phyloP scores from a whole-genome alignment of 805 yeast genomes.

The Saccharomyces eubayanus region DNA sequence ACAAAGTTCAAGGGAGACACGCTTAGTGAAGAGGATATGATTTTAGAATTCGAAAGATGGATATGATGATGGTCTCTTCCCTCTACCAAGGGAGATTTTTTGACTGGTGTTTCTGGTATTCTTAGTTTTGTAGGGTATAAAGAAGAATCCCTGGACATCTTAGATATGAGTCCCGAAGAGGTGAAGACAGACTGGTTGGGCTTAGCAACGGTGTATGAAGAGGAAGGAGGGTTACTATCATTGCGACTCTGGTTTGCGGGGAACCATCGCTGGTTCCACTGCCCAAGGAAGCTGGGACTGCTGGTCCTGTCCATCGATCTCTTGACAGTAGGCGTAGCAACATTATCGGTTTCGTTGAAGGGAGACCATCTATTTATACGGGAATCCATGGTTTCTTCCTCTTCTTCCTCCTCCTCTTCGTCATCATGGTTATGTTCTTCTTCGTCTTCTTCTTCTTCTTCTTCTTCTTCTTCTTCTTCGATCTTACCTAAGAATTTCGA shows the following conservation, averaged over 20 bases:
- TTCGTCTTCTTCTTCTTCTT: background rate
- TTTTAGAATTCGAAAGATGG: slow-evolving; percentile 4
- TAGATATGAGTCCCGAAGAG: slow-evolving; percentile 25
- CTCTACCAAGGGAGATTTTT: slow-evolving; percentile 23
- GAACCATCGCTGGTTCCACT: slow-evolving; percentile 11
- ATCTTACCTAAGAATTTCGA: background rate
- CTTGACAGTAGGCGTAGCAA: slow-evolving; percentile 17
- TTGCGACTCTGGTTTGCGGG: background rate
- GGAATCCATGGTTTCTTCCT: slow-evolving; percentile 13
- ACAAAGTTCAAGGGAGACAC: background rate
- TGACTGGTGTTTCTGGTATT: slow-evolving; percentile 29
- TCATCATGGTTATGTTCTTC: background rate
- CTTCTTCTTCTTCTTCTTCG: slow-evolving; percentile 8
- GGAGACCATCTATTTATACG: slow-evolving; percentile 26
- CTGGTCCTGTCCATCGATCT: slow-evolving; percentile 12
- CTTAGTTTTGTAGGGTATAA: slow-evolving; percentile 18
- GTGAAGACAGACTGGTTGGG: slow-evolving; percentile 25
- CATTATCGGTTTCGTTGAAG: slow-evolving; percentile 11
- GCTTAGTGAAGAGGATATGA: background rate
- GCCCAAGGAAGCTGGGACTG: slow-evolving; percentile 15
- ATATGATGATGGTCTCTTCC: slow-evolving; percentile 5
- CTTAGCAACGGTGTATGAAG: slow-evolving; percentile 12
- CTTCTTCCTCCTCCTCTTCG: slow-evolving; percentile 3
- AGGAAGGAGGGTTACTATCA: background rate
- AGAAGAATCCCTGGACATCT: slow-evolving; percentile 11